Percentiles rank a stretch among this genome's conserved stretches.
Evolutionary conservation across 164 flowering plant species (phyloP).

Genomic region (Tinospora cordifolia): DNA sequence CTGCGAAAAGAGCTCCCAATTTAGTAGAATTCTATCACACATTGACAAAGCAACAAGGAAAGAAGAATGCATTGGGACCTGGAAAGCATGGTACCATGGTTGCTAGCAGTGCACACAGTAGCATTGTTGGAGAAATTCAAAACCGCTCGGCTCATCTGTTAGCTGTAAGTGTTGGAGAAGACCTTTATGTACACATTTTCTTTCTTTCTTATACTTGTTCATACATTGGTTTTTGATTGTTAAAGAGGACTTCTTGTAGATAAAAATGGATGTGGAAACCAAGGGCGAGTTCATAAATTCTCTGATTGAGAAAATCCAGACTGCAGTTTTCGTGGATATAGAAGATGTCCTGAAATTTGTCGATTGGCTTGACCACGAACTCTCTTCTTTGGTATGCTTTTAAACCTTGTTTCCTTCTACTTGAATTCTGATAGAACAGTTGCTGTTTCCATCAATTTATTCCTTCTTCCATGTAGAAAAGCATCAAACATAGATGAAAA

Average conservation of each 20-base stretch:
- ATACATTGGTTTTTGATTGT: background rate
- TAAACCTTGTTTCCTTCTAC: background rate
- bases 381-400: conserved; percentile 50
- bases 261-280: conserved; percentile 53
- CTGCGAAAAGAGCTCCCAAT: conserved; percentile 35
- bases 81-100: conserved; percentile 21
- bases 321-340: conserved; percentile 38
- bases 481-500: background rate
- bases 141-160: conserved; percentile 64
- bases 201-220: background rate
- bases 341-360: conserved; percentile 53
- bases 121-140: conserved; percentile 75
- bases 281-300: conserved; percentile 57
- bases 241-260: conserved; percentile 25
- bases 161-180: conserved; percentile 36
- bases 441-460: background rate
- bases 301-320: conserved; percentile 46
- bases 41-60: conserved; percentile 34
- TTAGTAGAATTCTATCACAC: conserved; percentile 39
- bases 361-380: conserved; percentile 63
- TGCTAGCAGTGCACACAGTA: conserved; percentile 41
- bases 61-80: conserved; percentile 21
- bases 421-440: background rate
- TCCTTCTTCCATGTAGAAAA: background rate
- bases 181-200: background rate